Percentiles rank a stretch among this genome's conserved stretches.
Conservation (phyloP, 2,329 filamentous ascomycete species). For the Sclerotinia nivalis region DNA sequence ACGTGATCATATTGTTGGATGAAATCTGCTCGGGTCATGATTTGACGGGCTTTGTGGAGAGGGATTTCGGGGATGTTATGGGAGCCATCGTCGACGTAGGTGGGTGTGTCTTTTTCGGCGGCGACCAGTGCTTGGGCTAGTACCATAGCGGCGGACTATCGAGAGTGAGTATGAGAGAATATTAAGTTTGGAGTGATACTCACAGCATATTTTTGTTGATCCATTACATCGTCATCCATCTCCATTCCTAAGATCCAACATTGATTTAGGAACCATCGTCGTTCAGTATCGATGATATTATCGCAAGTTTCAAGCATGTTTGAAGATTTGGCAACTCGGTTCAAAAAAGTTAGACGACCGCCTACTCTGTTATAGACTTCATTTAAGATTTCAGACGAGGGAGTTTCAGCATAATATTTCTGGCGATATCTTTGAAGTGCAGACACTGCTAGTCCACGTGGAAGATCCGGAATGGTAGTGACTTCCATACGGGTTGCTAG, state of each 20-base stretch:
- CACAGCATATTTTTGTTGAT: slow-evolving; percentile 93
- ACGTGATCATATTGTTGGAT: slow-evolving; percentile 89
- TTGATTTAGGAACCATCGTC: slow-evolving; percentile 77
- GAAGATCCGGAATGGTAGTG: slow-evolving; percentile 79
- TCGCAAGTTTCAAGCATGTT: slow-evolving; percentile 82
- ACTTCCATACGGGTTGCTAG: slow-evolving; percentile 95
- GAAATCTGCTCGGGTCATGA: slow-evolving; percentile 96
- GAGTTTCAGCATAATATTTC: slow-evolving; percentile 69
- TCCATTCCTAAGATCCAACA: slow-evolving; percentile 74
- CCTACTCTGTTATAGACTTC: slow-evolving; percentile 85
- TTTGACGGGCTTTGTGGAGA: slow-evolving; percentile 79
- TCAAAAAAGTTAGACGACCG: slow-evolving; percentile 83
- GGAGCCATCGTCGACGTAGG: slow-evolving; percentile 27
- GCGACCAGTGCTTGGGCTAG: slow-evolving; percentile 90
- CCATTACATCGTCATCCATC: slow-evolving; percentile 97
- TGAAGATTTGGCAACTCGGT: slow-evolving; percentile 80
- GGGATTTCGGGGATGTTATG: slow-evolving; percentile 69
- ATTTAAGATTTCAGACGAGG: slow-evolving; percentile 59
- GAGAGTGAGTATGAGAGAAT: not conserved
- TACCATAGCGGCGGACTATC: slow-evolving; percentile 84
- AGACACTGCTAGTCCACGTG: slow-evolving; percentile 72
- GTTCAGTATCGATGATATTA: slow-evolving; percentile 68
- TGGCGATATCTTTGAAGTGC: slow-evolving; percentile 79
- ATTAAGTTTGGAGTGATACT: slow-evolving; percentile 42
- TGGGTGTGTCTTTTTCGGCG: slow-evolving; percentile 54